Evolutionary conservation across 176 grass and related monocot genomes (phyloP), one percentile per base, ranked within the genome.

Genomic region (Alloteropsis semialata): DNA sequence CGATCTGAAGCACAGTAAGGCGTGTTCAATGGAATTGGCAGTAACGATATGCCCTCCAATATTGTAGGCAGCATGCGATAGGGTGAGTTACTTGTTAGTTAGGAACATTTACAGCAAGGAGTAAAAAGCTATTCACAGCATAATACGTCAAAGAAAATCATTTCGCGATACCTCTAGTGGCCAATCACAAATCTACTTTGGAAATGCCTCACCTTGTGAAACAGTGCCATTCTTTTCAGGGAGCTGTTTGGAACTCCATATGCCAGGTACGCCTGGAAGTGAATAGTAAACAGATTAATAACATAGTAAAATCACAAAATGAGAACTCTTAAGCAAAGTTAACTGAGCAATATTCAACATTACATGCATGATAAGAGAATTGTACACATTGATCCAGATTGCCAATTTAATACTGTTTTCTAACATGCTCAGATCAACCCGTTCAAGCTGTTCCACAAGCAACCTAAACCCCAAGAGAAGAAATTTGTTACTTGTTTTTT

Each of bases 281-380:
- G 34, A 69, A 81, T 72, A 21, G 60, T 15, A 88, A 7, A 9
- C 50, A 73, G 16, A 74, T 82, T 68, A 67, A 72, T 32, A 71
- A 39, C 56, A 16, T 12, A 3, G 21, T 18, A 46, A 84, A 80
- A 64, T 37, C n/a, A 78, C 6, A n/a, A n/a, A n/a, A 38, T 6
- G 42, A 78, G 7, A 51, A 62, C 18, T n/a, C 10, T 2, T 61
- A 43, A 36, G 28, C 18, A 50, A 57, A 51, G 33, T 33, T 19
- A n/a, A 14, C n/a, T 57, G 10, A 18, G 59, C 46, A 43, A 12
- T 76, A 71, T 87, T 5, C 6, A 39, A 32, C 60, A 90, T 93
- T 93, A 99, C 96, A 89, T 99, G 96, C 96, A 99, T 95, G 74
- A 99, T 59, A 78, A 99, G 91, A 74, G 93, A 90, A 84, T 99